Base-by-base conservation (phyloP, 345 rosid species). In the Brassica incana region DNA sequence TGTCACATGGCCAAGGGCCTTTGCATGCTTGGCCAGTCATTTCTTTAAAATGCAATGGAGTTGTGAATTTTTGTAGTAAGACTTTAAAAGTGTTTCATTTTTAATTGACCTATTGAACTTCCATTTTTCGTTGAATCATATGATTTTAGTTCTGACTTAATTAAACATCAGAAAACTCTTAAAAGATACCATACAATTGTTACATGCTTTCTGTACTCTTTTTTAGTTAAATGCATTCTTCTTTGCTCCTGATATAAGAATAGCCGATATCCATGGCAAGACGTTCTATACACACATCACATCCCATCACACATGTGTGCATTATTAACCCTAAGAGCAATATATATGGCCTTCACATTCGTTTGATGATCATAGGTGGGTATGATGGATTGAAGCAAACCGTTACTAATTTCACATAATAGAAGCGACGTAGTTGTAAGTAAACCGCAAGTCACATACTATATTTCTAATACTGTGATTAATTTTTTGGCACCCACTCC, bases 401-500 rank as follows among this genome's bases (percentile, higher is more conserved):
- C 16, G 7, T 25, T 56, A 48, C 30, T 59, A 60, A 30, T 20
- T 45, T 67, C 40, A 45, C 69, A 73, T 59, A 73, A 78, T 20
- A 66, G 82, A 73, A 30, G 64, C 40, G 82, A 73, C 73, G 73
- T 78, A 60, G 69, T 79, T 79, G 20, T 67, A 67, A 73, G 64
- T 67, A 79, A 56, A 73, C 69, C 72, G 48, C 74, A 67, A 73
- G 58, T 25, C 12, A 5, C 64, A 54, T 67, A 48, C 74, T 73
- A 69, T 54, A 62, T 69, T 74, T 79, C 75, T 74, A 63, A 74
- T 50, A 14, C 75, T 62, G 71, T 69, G 79, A 63, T 20, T 14
- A 16, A 69, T 1, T 6, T 61, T 68, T 38, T 74, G 74, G 58
- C 56, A 79, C 25, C 16, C 54, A 68, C 70, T 74, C 33, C 63